phyloP scores from a whole-genome alignment of 371 early-diverging fungal genomes.

The Circinella minor region DNA sequence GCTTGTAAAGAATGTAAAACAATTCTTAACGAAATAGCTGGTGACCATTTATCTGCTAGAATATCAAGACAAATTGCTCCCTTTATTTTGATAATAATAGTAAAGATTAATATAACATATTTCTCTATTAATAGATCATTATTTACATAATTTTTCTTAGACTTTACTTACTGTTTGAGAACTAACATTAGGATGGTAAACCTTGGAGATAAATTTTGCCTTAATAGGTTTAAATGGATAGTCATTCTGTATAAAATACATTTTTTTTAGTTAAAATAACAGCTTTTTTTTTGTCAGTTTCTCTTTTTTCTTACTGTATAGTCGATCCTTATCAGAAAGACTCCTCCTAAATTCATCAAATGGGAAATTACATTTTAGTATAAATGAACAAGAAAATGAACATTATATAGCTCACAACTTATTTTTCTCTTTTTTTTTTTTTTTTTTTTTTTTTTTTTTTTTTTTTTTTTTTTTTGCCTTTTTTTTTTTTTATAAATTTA shows the following conservation, averaged over 20 bases:
- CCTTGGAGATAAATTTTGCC: constrained; percentile 1
- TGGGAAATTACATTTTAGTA: too few species aligned
- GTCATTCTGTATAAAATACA: neutral
- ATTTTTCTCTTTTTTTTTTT: too few species aligned
- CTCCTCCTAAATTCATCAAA: neutral
- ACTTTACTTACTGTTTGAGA: neutral
- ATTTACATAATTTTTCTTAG: too few species aligned
- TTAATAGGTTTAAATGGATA: constrained; percentile 1
- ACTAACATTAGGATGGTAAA: neutral
- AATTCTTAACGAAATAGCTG: neutral
- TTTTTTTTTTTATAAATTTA: neutral
- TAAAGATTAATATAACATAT: neutral
- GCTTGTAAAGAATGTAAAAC: neutral
- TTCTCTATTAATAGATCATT: too few species aligned
- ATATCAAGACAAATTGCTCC: constrained; percentile 1
- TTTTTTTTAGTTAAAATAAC: too few species aligned
- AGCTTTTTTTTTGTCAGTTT: too few species aligned
- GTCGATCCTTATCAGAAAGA: neutral
- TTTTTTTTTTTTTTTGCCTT: neutral
- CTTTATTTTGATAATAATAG: neutral
- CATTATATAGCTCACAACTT: too few species aligned
- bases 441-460: neutral
- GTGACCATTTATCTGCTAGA: neutral
- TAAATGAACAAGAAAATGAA: too few species aligned
- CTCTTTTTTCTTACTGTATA: neutral